phyloP scores from a whole-genome alignment of 2,329 filamentous ascomycete species.

The Coccinonectria pachysandricola region DNA sequence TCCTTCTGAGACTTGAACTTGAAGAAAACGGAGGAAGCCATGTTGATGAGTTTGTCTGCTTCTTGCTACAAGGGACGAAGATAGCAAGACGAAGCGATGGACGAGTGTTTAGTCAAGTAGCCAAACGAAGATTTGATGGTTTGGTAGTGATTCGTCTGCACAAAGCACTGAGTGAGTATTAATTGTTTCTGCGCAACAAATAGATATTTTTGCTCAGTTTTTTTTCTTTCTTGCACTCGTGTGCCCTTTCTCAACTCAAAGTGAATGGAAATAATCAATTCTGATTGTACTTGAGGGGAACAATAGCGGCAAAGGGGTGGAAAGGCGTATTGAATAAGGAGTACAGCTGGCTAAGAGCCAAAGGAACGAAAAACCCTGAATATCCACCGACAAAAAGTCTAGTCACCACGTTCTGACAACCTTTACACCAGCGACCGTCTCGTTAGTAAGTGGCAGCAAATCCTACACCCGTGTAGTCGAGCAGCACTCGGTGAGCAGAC shows the following conservation, averaged over 20 bases:
- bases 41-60: constrained; percentile 35
- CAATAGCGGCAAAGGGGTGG: constrained; percentile 25
- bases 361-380: constrained; percentile 25
- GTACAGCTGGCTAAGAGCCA: constrained; percentile 29
- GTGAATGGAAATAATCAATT: constrained; percentile 39
- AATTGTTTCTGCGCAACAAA: constrained; percentile 16
- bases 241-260: constrained; percentile 27
- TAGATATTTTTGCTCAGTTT: constrained; percentile 15
- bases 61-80: constrained; percentile 18
- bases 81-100: too few species aligned
- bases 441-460: constrained; percentile 19
- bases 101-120: too few species aligned
- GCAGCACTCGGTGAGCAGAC: constrained; percentile 6
- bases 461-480: constrained; percentile 14
- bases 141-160: constrained; percentile 13
- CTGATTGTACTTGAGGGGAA: constrained; percentile 36
- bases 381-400: constrained; percentile 26
- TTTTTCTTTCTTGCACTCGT: constrained; percentile 27
- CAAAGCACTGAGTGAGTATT: constrained; percentile 25
- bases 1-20: constrained; percentile 99
- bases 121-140: too few species aligned
- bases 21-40: constrained; percentile 98
- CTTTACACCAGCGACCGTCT: constrained; percentile 21
- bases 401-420: constrained; percentile 22
- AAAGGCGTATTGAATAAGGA: constrained; percentile 28